Percentiles rank a stretch among this genome's conserved stretches.
Evolutionary conservation across 2,329 filamentous ascomycete species (phyloP).

Genomic region (Fusarium lateritium): DNA sequence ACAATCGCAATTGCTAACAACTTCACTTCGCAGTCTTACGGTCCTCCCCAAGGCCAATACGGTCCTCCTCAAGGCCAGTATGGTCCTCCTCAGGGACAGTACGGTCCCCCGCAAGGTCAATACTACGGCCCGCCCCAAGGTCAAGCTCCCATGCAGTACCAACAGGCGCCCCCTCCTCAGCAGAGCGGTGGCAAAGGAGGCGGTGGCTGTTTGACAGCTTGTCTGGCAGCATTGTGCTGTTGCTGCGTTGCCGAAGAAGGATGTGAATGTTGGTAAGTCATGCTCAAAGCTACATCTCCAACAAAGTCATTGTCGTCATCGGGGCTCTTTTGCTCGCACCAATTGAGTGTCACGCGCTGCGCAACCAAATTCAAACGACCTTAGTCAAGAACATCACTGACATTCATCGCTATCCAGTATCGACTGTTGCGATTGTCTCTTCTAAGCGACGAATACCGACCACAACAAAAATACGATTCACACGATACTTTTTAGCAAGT

Average conservation of each 20-base stretch:
- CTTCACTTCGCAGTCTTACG: slow-evolving; percentile 48
- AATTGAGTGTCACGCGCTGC: slow-evolving; percentile 13
- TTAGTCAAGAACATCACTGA: slow-evolving; percentile 7
- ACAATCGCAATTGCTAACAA: slow-evolving; percentile 31
- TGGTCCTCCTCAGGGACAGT: slow-evolving; percentile 51
- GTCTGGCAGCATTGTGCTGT: slow-evolving; percentile 65
- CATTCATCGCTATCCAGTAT: slow-evolving; percentile 47
- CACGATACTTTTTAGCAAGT: slow-evolving; percentile 6
- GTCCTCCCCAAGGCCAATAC: slow-evolving; percentile 49
- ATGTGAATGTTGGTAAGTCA: slow-evolving; percentile 64
- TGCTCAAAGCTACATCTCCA: neutral
- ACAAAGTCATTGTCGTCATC: slow-evolving; percentile 13
- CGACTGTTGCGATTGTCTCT: slow-evolving; percentile 60
- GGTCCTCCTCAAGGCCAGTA: slow-evolving; percentile 50
- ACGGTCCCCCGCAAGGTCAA: slow-evolving; percentile 48
- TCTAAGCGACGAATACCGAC: slow-evolving; percentile 42
- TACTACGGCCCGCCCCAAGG: slow-evolving; percentile 55
- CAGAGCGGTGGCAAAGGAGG: slow-evolving; percentile 55
- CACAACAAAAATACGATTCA: slow-evolving; percentile 10
- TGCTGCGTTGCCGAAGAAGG: slow-evolving; percentile 66
- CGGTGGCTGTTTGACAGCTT: slow-evolving; percentile 62
- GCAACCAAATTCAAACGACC: neutral
- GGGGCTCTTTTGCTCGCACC: slow-evolving; percentile 6
- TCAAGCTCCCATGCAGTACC: slow-evolving; percentile 62
- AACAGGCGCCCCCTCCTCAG: slow-evolving; percentile 56